Conservation (phyloP, 345 rosid genomes). For the Sonneratia alba region DNA sequence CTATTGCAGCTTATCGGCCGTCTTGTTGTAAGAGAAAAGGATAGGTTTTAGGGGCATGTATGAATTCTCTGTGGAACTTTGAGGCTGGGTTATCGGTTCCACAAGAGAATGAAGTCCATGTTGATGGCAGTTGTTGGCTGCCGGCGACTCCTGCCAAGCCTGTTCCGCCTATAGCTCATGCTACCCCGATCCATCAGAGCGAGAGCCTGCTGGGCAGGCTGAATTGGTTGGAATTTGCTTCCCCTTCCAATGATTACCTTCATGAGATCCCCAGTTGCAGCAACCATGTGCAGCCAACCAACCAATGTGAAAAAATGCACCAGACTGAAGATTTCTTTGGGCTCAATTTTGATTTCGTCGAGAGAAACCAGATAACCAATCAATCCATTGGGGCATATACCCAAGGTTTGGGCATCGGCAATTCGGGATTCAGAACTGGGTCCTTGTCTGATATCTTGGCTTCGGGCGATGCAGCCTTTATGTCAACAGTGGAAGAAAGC, state of each 20-base stretch:
- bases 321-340: constrained; percentile 6
- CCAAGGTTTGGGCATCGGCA: constrained; percentile 1
- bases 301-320: neutral
- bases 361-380: neutral
- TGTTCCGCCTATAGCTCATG: neutral
- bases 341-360: constrained; percentile 2
- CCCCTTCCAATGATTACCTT: constrained; percentile 10
- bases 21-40: neutral
- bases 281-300: constrained; percentile 2
- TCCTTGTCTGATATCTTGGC: constrained; percentile 8
- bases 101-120: neutral
- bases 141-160: constrained; percentile 7
- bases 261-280: constrained; percentile 6
- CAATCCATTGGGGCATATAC: neutral
- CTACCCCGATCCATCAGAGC: neutral
- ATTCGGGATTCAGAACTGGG: neutral
- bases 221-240: neutral
- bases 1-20: neutral
- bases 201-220: neutral
- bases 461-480: constrained; percentile 5
- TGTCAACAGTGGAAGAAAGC: constrained; percentile 4
- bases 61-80: constrained; percentile 8
- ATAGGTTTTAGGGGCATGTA: neutral
- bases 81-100: constrained; percentile 6
- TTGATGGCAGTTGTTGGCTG: neutral